Percentiles rank a stretch among this genome's conserved stretches.
Conservation (phyloP, 202 grass and related monocot genomes). For the Tripidium arundinaceum region DNA sequence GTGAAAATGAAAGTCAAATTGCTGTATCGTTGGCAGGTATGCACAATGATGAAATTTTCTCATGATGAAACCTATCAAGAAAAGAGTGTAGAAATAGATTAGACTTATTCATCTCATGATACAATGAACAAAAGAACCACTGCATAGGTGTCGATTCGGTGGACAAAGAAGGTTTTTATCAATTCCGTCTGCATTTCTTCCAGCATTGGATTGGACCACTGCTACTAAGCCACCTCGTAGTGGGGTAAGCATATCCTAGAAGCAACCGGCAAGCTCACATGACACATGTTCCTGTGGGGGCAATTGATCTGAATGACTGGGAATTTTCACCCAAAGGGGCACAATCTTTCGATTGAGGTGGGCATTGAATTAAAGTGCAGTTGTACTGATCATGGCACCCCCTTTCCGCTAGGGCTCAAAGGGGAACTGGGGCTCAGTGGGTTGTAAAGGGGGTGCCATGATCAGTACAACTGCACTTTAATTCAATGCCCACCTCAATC, state of each 20-base stretch:
- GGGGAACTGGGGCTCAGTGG: constrained; percentile 25
- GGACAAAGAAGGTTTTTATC: neutral
- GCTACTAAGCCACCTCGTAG: constrained; percentile 15
- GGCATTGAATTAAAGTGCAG: constrained; percentile 35
- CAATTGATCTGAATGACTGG: constrained; percentile 36
- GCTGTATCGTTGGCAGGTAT: neutral
- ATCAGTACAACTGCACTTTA: constrained; percentile 38
- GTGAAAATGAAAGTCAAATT: neutral
- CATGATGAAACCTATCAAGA: constrained; percentile 32
- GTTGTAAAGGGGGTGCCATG: constrained; percentile 46
- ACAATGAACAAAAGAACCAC: neutral
- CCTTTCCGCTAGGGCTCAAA: constrained; percentile 41
- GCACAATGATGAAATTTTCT: constrained; percentile 23
- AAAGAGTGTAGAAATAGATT: neutral
- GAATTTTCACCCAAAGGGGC: constrained; percentile 44
- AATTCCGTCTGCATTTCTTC: constrained; percentile 7
- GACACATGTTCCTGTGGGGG: constrained; percentile 54
- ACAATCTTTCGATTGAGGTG: constrained; percentile 41
- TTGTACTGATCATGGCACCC: constrained; percentile 36
- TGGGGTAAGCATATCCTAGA: constrained; percentile 34
- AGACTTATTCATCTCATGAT: neutral
- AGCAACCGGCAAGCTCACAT: constrained; percentile 65
- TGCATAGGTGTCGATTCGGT: neutral
- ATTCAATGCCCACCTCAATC: constrained; percentile 38
- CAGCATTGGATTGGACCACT: constrained; percentile 28